Conservation (phyloP, 1,284 basidiomycete species). For the Laetiporus sulphureus region DNA sequence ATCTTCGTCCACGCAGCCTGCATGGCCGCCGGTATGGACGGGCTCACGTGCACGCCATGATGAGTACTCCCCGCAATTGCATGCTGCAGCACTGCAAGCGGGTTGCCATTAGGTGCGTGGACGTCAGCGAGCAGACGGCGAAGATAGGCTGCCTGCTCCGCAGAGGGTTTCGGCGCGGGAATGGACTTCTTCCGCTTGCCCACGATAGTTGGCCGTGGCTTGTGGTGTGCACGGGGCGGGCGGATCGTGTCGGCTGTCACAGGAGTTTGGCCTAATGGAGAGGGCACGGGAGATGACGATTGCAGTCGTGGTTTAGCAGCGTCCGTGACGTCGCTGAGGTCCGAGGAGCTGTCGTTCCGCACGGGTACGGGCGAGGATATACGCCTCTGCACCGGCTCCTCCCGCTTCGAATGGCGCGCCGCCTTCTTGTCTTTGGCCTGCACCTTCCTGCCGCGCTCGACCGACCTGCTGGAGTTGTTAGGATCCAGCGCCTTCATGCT, state of each 20-base stretch:
- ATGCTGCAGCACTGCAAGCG: constrained; percentile 39
- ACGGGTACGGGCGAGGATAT: constrained; percentile 1
- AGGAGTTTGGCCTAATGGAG: constrained; percentile 12
- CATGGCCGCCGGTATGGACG: constrained; percentile 19
- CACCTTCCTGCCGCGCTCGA: constrained; percentile 16
- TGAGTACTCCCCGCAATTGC: constrained; percentile 15
- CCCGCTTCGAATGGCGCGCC: constrained; percentile 12
- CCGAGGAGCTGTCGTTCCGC: constrained; percentile 5
- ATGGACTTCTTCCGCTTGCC: constrained; percentile 27
- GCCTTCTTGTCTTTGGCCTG: constrained; percentile 12
- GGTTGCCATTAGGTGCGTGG: constrained; percentile 27
- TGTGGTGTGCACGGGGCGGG: constrained; percentile 5
- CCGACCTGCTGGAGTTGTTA: constrained; percentile 21
- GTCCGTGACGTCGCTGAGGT: constrained; percentile 10
- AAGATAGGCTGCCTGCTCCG: constrained; percentile 56
- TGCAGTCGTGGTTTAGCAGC: neutral
- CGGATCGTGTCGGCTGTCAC: too few relatives aligned
- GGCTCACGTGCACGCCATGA: too few relatives aligned
- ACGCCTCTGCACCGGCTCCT: constrained; percentile 1
- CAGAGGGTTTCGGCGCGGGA: constrained; percentile 41
- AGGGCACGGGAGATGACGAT: constrained; percentile 6
- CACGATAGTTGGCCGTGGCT: constrained; percentile 7
- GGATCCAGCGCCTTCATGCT: constrained; percentile 33
- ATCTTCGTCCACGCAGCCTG: constrained; percentile 43
- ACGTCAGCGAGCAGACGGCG: constrained; percentile 61